Evolutionary conservation across 2,329 filamentous ascomycete genomes (phyloP).

Genomic region (Magnaporthales sp.): DNA sequence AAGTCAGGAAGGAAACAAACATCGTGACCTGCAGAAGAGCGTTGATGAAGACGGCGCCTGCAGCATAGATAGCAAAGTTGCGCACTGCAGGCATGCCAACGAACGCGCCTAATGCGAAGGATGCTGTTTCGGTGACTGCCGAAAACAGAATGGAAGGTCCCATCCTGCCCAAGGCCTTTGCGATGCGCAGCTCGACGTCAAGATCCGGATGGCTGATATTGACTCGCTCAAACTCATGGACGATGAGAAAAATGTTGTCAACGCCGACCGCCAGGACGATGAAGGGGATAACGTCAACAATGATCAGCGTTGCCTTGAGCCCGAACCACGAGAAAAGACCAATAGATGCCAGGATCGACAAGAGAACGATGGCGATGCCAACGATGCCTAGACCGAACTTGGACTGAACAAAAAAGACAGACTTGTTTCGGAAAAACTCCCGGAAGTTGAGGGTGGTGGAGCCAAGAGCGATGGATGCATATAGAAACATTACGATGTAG

Average conservation of each 20-base stretch:
- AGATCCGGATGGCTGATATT: conserved; percentile 88
- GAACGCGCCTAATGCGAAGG: conserved; percentile 85
- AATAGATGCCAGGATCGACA: conserved; percentile 94
- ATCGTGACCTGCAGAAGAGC: conserved; percentile 94
- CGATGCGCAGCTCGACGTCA: conserved; percentile 75
- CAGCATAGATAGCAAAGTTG: conserved; percentile 95
- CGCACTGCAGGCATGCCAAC: conserved; percentile 97
- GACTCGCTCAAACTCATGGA: conserved; percentile 94
- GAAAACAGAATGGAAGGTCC: conserved; percentile 94
- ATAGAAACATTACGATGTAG: conserved; percentile 98
- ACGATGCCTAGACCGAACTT: conserved; percentile 95
- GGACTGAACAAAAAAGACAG: conserved; percentile 81
- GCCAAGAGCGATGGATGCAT: conserved; percentile 85
- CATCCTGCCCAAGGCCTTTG: conserved; percentile 87
- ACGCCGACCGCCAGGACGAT: conserved; percentile 93
- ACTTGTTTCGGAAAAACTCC: conserved; percentile 73
- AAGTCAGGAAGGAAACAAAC: conserved; percentile 83
- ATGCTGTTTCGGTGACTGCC: conserved; percentile 86
- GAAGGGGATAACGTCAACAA: conserved; percentile 97
- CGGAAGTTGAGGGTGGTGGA: conserved; percentile 73
- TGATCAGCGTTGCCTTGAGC: conserved; percentile 92
- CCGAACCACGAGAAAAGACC: conserved; percentile 88
- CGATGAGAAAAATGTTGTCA: conserved; percentile 97
- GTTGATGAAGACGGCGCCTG: conserved; percentile 94
- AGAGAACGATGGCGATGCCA: conserved; percentile 89